Evolutionary conservation across 306 rosid species (phyloP), one percentile per base, ranked within the genome.

Genomic region (Cicer arietinum): DNA sequence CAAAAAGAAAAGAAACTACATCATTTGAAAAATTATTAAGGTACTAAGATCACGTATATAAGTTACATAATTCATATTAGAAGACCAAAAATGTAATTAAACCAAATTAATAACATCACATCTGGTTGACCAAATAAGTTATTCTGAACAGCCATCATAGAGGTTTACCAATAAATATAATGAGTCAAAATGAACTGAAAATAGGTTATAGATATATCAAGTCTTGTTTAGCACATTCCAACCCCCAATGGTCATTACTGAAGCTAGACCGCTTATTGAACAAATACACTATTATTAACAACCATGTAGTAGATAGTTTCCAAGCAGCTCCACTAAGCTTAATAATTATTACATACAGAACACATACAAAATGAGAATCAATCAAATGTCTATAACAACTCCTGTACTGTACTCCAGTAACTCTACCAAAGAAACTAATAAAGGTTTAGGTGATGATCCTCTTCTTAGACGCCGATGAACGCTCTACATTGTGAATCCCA

Each of bases 401-500:
- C 60, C 30, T 17, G 35, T 17, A 17, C 37, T 30, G 6, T 30
- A 30, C 37, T 30, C 37, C 37, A 30, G 37, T 30, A 30, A 30
- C 60, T 20, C n/a, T 10, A 67, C 47, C n/a, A 61, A 17, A 60
- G 35, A 82, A 62, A 30, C 43, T 45, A 17, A 45, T 13, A 58
- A 59, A 61, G 22, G 37, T 30, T 30, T 30, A 30, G 37, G 37
- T 30, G 37, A 17, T 59, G 43, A 22, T 53, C 10, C 44, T 75
- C 11, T 45, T 41, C 8, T 72, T 54, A 91, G 67, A 89, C 66
- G 0, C 96, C 99, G 74, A 90, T 7, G 80, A 94, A 82, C 1
- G 85, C 86, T 58, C 89, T 78, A 41, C 92, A 87, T 40, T 85
- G 90, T 14, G 80, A 76, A 67, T 90, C 92, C 99, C 99, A 94